Percentiles rank a stretch among this genome's conserved stretches.
Conservation (phyloP, 2,329 filamentous ascomycete genomes). For the Aspergillus viridinutans region DNA sequence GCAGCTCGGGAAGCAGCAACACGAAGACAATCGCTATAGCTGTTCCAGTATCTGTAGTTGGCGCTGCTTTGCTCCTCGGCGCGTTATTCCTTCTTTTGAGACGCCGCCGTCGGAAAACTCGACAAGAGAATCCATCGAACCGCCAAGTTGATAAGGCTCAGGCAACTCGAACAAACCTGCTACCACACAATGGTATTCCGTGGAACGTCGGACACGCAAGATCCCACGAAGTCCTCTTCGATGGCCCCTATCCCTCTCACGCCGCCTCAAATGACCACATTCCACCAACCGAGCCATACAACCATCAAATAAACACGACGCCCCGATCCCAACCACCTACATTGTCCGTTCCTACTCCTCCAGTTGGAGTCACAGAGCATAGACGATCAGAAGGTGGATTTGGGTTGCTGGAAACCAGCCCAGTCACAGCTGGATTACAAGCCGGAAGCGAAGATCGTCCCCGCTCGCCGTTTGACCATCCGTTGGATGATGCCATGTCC, state of each 20-base stretch:
- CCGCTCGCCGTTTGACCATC: constrained; percentile 21
- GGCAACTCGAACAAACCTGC: constrained; percentile 8
- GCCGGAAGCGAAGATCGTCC: constrained; percentile 5
- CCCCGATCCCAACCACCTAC: constrained; percentile 6
- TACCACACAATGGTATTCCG: not conserved
- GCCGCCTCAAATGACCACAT: not conserved
- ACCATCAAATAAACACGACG: not conserved
- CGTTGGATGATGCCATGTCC: constrained; percentile 23
- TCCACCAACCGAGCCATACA: not conserved
- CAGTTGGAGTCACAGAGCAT: not conserved
- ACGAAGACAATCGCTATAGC: constrained; percentile 29
- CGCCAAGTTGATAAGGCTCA: constrained; percentile 7
- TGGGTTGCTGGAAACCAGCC: not conserved
- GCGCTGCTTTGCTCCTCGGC: constrained; percentile 18
- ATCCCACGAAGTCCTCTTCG: constrained; percentile 3
- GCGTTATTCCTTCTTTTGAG: constrained; percentile 23
- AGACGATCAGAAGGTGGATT: not conserved
- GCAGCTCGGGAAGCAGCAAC: not conserved
- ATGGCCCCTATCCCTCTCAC: constrained; percentile 1
- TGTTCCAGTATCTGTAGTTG: constrained; percentile 30
- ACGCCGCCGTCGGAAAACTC: constrained; percentile 20
- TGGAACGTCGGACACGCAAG: not conserved
- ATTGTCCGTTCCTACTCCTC: constrained; percentile 1
- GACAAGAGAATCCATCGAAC: constrained; percentile 5
- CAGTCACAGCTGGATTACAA: constrained; percentile 1